phyloP scores from a whole-genome alignment of 768 basidiomycete species.

The Baorangia bicolor region DNA sequence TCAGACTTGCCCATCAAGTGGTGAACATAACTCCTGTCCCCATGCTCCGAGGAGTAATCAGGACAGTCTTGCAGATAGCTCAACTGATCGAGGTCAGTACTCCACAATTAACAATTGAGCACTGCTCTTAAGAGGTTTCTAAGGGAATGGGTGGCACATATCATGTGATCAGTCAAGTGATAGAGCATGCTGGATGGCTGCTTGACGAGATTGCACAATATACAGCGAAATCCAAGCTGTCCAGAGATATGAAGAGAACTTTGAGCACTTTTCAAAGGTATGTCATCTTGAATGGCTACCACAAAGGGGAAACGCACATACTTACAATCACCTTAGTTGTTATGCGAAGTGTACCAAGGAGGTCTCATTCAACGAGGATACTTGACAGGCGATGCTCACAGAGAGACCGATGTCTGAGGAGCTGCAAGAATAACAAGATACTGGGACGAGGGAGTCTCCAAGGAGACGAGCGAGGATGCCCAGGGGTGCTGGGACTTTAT shows the following conservation, averaged over 20 bases:
- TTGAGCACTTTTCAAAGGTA: constrained; percentile 8
- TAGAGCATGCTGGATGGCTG: constrained; percentile 15
- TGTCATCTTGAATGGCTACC: background rate
- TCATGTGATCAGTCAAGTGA: constrained; percentile 10
- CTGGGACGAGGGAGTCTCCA: too few relatives aligned
- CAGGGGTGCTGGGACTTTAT: too few relatives aligned
- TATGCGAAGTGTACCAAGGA: too few relatives aligned
- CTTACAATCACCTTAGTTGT: background rate
- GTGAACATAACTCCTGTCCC: constrained; percentile 4
- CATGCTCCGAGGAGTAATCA: constrained; percentile 8
- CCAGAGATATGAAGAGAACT: constrained; percentile 1
- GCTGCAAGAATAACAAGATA: too few relatives aligned
- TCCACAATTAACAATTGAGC: background rate
- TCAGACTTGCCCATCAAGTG: constrained; percentile 5
- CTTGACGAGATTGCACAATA: constrained; percentile 9
- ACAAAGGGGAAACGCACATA: too few relatives aligned
- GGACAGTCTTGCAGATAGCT: constrained; percentile 6
- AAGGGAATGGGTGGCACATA: constrained; percentile 14
- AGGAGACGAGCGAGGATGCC: too few relatives aligned
- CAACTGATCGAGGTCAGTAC: constrained; percentile 7
- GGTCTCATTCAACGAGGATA: too few relatives aligned
- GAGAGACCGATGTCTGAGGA: too few relatives aligned
- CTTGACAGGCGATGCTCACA: too few relatives aligned
- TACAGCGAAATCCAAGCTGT: background rate
- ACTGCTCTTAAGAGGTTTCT: background rate